Evolutionary conservation across 139 green algal species (phyloP).

Genomic region (Chlorella sp.): DNA sequence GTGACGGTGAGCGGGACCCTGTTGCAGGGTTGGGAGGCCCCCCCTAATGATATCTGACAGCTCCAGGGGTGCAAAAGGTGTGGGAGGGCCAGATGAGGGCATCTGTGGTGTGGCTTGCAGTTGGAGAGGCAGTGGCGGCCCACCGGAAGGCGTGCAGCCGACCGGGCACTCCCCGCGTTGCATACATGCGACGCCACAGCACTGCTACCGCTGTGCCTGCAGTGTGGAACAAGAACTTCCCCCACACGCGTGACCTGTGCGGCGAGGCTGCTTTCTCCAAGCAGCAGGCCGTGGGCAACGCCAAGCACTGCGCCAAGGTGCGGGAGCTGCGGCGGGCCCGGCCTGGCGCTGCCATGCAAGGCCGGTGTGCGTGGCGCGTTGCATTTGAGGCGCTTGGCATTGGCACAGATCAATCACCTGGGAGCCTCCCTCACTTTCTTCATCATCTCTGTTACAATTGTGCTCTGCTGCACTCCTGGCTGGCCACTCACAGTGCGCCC

Average conservation of each 20-base stretch:
- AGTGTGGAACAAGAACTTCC: conserved; percentile 42
- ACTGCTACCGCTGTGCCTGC: not conserved
- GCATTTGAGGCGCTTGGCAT: not conserved
- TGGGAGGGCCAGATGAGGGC: too few species aligned
- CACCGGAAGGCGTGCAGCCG: too few species aligned
- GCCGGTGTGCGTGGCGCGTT: not conserved
- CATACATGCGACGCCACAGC: not conserved
- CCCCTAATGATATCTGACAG: not conserved
- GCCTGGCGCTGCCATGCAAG: not conserved
- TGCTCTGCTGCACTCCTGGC: not conserved
- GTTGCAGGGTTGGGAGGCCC: not conserved
- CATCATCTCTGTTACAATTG: not conserved
- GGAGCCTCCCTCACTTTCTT: not conserved
- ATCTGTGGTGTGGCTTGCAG: not conserved
- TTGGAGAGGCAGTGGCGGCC: not conserved
- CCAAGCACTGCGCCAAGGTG: conserved; percentile 27
- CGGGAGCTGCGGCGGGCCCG: not conserved
- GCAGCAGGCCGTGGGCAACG: not conserved
- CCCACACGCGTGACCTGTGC: conserved; percentile 31
- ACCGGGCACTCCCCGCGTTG: not conserved
- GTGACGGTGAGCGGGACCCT: not conserved
- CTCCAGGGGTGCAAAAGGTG: too few species aligned
- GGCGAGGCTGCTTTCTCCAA: not conserved
- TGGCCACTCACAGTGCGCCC: not conserved
- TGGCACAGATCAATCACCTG: not conserved